These are phyloP conservation scores for Apophysomyces variabilis DNA, from an alignment of 371 early-diverging fungal species.

Conservation along the genomic window DNA sequence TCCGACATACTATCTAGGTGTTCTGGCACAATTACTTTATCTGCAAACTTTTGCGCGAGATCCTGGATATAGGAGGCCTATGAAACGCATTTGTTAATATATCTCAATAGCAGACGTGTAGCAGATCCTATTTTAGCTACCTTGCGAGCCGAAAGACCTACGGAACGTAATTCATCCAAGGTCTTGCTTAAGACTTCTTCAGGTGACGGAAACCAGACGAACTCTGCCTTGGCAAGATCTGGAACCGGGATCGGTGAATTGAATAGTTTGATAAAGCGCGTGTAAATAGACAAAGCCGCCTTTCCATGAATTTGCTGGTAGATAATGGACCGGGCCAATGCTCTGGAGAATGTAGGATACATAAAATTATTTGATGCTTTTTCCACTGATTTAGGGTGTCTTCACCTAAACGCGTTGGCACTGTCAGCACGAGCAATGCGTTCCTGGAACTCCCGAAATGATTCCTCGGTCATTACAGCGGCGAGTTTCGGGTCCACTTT, in stretches of 20 bases:
- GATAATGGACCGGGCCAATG: slow-evolving; percentile 46
- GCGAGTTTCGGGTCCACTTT: slow-evolving; percentile 40
- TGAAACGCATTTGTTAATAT: neutral
- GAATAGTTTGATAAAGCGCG: slow-evolving; percentile 46
- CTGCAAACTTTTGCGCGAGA: slow-evolving; percentile 51
- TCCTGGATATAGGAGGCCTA: slow-evolving; percentile 51
- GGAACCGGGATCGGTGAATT: slow-evolving; percentile 22
- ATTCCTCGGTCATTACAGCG: slow-evolving; percentile 14
- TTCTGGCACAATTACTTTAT: slow-evolving; percentile 41
- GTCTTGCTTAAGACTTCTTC: slow-evolving; percentile 34
- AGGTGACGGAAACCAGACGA: slow-evolving; percentile 51
- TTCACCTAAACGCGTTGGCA: slow-evolving; percentile 37
- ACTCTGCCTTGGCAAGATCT: slow-evolving; percentile 17
- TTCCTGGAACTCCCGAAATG: slow-evolving; percentile 19
- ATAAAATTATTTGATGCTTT: neutral
- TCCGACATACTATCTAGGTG: slow-evolving; percentile 45
- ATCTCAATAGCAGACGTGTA: neutral
- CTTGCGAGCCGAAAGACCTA: slow-evolving; percentile 56
- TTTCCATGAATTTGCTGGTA: slow-evolving; percentile 62
- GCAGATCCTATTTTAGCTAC: neutral
- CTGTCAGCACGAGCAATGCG: slow-evolving; percentile 15
- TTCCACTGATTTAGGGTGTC: too few species aligned
- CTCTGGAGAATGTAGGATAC: slow-evolving; percentile 16
- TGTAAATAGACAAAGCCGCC: slow-evolving; percentile 49
- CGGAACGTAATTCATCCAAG: slow-evolving; percentile 35